Base-by-base conservation (phyloP, 2,329 filamentous ascomycete genomes). In the Incumbomyces delicatus region DNA sequence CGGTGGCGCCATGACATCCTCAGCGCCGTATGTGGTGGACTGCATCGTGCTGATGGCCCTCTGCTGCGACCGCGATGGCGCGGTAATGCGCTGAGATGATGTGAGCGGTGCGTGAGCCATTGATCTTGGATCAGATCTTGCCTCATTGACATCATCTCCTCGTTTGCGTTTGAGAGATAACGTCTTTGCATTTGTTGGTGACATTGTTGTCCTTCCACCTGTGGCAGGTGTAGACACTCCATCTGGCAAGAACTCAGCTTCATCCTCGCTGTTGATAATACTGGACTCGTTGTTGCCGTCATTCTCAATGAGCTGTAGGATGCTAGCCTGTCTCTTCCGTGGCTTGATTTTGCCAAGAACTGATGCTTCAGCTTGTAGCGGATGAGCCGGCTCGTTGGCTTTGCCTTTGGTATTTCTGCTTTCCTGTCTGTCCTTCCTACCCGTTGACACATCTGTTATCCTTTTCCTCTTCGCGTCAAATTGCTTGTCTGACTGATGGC, bases 241-340 rank as follows among this genome's bases (percentile, higher is more conserved):
- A 14, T 57, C 54, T 17, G 55, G 55, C 17, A 57, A 35, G 20
- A 55, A 54, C 34, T 51, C 38, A 5, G 51, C 53, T 38, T 54
- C 54, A 35, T 55, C 51, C 13, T 50, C 52, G n/a, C 47, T 42
- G 41, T 53, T 52, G n/a, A 57, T 47, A 11, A 43, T 51, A 11
- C 52, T 55, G 16, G 50, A 54, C 27, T 56, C 51, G 16, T 52
- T 29, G 46, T 37, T 48, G 20, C 52, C 52, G 20, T 51, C 33
- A 41, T 36, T 47, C 50, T 31, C 52, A 27, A 38, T 50, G 32
- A 43, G 22, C 39, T 51, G 55, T 40, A 57, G 48, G 37, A 57
- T 53, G 43, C 55, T 57, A 44, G 48, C 50, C 46, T 57, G 55
- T 46, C 55, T 46, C 41, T 53, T 44, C 27, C 55, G 44, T 18